A percentile compares a stretch with the other conserved stretches of the same genome.
These are phyloP conservation scores for Diplosphaera chodatii DNA, from an alignment of 139 green algal genomes.

Conservation along the genomic window DNA sequence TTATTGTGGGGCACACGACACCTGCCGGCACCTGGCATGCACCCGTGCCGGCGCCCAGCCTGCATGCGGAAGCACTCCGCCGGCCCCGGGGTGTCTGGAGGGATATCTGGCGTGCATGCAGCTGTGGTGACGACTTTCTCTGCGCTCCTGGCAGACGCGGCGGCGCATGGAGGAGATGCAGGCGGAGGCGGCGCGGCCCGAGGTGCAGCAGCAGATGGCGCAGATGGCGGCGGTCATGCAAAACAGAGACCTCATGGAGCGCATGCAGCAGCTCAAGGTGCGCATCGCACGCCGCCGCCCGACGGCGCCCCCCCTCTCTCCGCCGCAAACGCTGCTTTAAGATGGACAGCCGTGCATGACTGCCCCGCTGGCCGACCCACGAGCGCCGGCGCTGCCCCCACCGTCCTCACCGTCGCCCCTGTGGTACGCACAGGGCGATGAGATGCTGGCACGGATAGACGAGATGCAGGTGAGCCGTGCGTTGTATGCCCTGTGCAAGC, in stretches of 20 bases:
- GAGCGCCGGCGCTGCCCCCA: conserved; percentile 8
- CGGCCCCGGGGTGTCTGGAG: background rate
- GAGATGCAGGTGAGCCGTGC: background rate
- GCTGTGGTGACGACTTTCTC: background rate
- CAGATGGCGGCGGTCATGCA: conserved; percentile 37
- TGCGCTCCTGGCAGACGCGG: conserved; percentile 20
- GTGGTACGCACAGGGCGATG: background rate
- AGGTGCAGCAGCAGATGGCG: conserved; percentile 55
- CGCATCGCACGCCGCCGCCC: background rate
- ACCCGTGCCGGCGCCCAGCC: no score
- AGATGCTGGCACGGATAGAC: background rate
- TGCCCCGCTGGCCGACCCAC: background rate
- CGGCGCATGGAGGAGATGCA: conserved; percentile 56
- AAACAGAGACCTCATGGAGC: conserved; percentile 18
- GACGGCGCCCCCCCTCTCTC: background rate
- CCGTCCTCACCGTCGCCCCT: background rate
- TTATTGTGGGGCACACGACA: no score
- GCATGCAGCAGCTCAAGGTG: conserved; percentile 23
- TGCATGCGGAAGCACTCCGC: no score
- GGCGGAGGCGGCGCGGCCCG: conserved; percentile 50
- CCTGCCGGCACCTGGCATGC: no score
- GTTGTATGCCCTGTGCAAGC: no score
- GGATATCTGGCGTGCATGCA: background rate
- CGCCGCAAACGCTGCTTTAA: background rate
- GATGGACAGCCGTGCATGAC: conserved; percentile 15